A percentile compares a stretch with the other conserved stretches of the same genome.
Evolutionary conservation across 257 asterid species (phyloP).

Genomic region (Solanum rostratum): DNA sequence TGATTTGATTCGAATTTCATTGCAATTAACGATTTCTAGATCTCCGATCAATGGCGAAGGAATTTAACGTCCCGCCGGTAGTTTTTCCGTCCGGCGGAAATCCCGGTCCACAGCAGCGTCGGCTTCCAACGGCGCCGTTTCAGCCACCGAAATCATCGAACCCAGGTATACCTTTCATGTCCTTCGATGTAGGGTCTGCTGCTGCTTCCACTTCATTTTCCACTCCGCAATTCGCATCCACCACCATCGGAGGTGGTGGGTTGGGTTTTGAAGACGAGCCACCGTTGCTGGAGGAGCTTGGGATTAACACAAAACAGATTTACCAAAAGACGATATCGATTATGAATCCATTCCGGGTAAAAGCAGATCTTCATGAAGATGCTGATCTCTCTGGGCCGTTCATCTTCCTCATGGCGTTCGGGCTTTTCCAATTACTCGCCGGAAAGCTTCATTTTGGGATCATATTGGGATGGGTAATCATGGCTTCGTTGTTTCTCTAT

Average conservation of each 20-base stretch:
- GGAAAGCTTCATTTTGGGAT: conserved; percentile 84
- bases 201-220: conserved; percentile 68
- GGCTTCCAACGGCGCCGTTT: conserved; percentile 79
- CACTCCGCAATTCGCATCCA: conserved; percentile 46
- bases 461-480: conserved; percentile 73
- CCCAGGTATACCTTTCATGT: conserved; percentile 69
- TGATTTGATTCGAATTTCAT: not conserved
- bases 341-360: conserved; percentile 58
- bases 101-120: conserved; percentile 59
- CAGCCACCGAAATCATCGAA: conserved; percentile 68
- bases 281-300: conserved; percentile 84
- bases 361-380: conserved; percentile 72
- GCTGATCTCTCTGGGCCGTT: conserved; percentile 90
- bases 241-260: conserved; percentile 36
- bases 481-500: conserved; percentile 69
- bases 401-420: conserved; percentile 75
- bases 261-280: conserved; percentile 75
- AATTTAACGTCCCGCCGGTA: conserved; percentile 84
- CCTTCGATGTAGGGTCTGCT: conserved; percentile 69
- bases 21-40: conserved; percentile 3
- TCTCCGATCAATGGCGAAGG: conserved; percentile 56
- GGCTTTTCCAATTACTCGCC: conserved; percentile 78
- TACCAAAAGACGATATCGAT: conserved; percentile 65
- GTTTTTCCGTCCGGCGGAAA: conserved; percentile 68
- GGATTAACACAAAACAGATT: conserved; percentile 83